Conservation (phyloP, 78 protist species). For the Isochrysis galbana region DNA sequence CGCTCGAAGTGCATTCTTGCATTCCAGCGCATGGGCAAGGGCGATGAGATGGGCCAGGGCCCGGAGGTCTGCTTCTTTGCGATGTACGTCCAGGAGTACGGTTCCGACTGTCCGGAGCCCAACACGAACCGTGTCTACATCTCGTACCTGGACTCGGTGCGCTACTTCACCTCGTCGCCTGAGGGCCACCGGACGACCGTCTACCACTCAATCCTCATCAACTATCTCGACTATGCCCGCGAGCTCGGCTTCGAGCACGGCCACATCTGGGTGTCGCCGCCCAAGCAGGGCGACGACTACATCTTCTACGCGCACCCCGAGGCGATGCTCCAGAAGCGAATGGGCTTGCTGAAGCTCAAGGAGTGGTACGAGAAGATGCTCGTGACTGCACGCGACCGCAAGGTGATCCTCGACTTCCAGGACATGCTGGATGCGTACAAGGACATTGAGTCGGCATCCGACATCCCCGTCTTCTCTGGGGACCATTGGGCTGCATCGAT, state of each 20-base stretch:
- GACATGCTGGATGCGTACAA: conserved; percentile 22
- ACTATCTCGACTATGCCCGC: conserved; percentile 28
- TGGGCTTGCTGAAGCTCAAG: conserved; percentile 27
- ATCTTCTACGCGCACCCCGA: conserved; percentile 64
- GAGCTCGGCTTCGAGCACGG: conserved; percentile 44
- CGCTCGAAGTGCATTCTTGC: conserved; percentile 50
- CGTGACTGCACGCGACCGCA: not conserved
- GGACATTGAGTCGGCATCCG: not conserved
- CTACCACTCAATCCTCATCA: conserved; percentile 52
- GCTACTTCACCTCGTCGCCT: conserved; percentile 40
- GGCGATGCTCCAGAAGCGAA: not conserved
- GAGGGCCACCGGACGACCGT: conserved; percentile 41
- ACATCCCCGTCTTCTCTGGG: conserved; percentile 23
- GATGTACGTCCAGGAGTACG: conserved; percentile 63
- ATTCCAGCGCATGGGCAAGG: conserved; percentile 16
- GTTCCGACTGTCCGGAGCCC: conserved; percentile 60
- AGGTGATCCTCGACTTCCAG: not conserved
- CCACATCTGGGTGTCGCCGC: conserved; percentile 70
- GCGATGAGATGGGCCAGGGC: conserved; percentile 40
- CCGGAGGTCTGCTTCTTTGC: conserved; percentile 56
- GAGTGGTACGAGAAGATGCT: conserved; percentile 23
- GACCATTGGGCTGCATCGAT: conserved; percentile 28
- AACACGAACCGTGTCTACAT: conserved; percentile 59
- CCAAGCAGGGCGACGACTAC: conserved; percentile 67
- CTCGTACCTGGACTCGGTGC: conserved; percentile 56